These are phyloP conservation scores for Piper betle DNA, from an alignment of 164 flowering plant species.

Conservation along the genomic window DNA sequence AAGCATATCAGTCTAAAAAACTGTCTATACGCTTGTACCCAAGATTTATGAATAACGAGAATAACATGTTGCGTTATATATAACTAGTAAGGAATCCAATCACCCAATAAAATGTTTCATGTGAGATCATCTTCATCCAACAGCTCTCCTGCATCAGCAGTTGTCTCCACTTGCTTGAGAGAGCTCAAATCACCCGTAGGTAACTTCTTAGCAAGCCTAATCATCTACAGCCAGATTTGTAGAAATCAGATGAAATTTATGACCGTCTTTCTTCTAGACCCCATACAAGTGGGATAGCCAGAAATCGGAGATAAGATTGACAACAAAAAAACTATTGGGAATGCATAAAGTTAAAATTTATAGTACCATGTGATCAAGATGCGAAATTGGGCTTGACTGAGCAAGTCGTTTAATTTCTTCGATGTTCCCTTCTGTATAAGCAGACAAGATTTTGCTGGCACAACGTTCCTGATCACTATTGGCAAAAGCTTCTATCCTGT, in stretches of 20 bases:
- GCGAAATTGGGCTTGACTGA: slow-evolving; percentile 61
- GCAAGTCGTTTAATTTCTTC: slow-evolving; percentile 77
- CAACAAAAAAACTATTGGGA: neutral
- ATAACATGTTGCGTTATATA: too few relatives aligned
- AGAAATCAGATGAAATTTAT: neutral
- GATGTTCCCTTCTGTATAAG: slow-evolving; percentile 67
- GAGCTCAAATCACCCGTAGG: slow-evolving; percentile 76
- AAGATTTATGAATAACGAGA: too few relatives aligned
- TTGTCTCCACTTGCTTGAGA: slow-evolving; percentile 17
- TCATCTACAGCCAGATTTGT: slow-evolving; percentile 36
- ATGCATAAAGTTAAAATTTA: neutral
- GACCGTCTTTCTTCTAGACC: too few relatives aligned
- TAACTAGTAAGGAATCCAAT: too few relatives aligned
- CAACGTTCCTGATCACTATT: slow-evolving; percentile 73
- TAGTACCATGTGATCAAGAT: slow-evolving; percentile 72
- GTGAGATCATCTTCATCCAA: slow-evolving; percentile 89
- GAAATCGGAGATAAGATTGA: neutral
- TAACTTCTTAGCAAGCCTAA: slow-evolving; percentile 82
- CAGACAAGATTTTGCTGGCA: slow-evolving; percentile 73
- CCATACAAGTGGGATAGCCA: too few relatives aligned
- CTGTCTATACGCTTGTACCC: too few relatives aligned
- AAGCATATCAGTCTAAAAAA: too few relatives aligned
- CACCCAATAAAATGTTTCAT: slow-evolving; percentile 9
- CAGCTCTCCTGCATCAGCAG: slow-evolving; percentile 27
- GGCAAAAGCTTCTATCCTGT: slow-evolving; percentile 69